These are phyloP conservation scores for Phytophthora cactorum DNA, from an alignment of 352 stramenopile species.

Conservation along the genomic window DNA sequence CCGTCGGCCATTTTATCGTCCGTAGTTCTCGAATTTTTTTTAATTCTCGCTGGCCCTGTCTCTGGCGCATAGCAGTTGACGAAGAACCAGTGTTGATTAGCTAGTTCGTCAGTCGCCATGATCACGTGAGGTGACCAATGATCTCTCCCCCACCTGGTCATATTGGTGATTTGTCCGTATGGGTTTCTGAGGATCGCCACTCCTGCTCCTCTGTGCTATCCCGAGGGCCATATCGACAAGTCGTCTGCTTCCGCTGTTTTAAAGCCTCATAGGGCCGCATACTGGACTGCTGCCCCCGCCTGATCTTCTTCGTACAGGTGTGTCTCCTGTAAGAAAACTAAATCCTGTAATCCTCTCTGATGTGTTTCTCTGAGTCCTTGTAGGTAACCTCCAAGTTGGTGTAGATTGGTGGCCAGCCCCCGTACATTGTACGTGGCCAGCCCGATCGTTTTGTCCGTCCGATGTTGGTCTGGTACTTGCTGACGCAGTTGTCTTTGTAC, in stretches of 20 bases:
- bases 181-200: slow-evolving; percentile 13
- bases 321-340: slow-evolving; percentile 12
- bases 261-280: background rate
- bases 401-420: too few relatives aligned
- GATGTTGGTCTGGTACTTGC: too few relatives aligned
- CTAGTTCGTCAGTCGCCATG: background rate
- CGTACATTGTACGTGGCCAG: too few relatives aligned
- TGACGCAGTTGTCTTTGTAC: too few relatives aligned
- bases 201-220: background rate
- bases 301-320: slow-evolving; percentile 11
- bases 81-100: background rate
- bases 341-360: background rate
- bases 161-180: background rate
- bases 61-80: background rate
- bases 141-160: background rate
- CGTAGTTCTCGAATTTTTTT: background rate
- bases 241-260: background rate
- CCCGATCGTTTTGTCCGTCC: too few relatives aligned
- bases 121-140: slow-evolving; percentile 2
- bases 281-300: background rate
- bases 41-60: background rate
- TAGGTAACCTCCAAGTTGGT: too few relatives aligned
- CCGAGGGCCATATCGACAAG: background rate
- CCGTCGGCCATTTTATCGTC: background rate
- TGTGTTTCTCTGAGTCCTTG: background rate